Base-by-base conservation (phyloP, 179 eudicot species). In the Silene noctiflora region DNA sequence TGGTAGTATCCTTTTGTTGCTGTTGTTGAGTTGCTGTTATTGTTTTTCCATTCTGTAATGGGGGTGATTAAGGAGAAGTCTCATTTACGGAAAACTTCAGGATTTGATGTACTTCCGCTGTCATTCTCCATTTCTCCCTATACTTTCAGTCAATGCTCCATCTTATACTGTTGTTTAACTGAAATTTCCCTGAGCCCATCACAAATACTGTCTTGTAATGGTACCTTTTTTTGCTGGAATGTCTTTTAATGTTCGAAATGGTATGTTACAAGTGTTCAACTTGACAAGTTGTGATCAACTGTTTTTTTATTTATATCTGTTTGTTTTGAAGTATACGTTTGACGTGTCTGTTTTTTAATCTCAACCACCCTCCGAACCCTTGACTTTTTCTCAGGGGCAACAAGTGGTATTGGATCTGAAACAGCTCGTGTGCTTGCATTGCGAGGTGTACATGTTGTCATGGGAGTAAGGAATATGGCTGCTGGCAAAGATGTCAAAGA, bases 331-430 rank as follows among this genome's bases (percentile, higher is more conserved):
- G 24, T 33, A 31, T 6, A 67, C 24, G 3, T 67, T 44, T n/a
- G n/a, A n/a, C n/a, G n/a, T n/a, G n/a, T 68, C 29, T 42, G 1
- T 33, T n/a, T 69, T 11, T 48, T 25, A 5, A 70, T 70, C 56
- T 64, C 61, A 20, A 14, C 13, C n/a, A 6, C 71, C 70, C 19
- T 33, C 6, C 13, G 16, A 25, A 12, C 5, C 24, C 19, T 25
- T 25, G 39, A 0, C 55, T 9, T 63, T 29, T 66, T 74, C 1
- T 27, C 80, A 87, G 92, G 96, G 27, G 97, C 96, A 66, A 87
- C 96, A 51, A 90, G 95, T 56, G 97, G 97, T 19, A 90, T 90
- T 17, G 95, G 97, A 77, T 88, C 91, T 8, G 95, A 90, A 83
- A 89, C 96, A 53, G 93, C 93, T 6, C 83, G 91, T 11, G 91